Evolutionary conservation across 441 rosid genomes (phyloP).

Genomic region (Pelargonium myrrhifolium): DNA sequence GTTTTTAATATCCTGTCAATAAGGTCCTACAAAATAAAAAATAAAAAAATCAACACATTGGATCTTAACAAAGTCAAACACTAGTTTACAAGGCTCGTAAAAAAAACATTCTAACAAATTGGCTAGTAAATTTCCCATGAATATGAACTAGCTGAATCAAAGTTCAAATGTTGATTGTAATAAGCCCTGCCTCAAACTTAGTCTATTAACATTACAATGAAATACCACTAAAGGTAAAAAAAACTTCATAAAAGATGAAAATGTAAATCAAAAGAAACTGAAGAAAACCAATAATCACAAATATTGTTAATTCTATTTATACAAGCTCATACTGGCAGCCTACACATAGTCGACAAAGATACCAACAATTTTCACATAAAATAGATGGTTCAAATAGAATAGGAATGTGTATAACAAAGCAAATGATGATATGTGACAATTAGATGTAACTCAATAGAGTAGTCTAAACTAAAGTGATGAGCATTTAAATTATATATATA

Average conservation of each 20-base stretch:
- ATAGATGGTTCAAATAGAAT: constrained; percentile 4
- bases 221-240: background rate
- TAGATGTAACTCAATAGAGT: background rate
- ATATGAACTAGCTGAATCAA: background rate
- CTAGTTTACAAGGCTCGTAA: background rate
- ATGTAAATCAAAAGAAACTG: background rate
- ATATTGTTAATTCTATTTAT: background rate
- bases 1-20: constrained; percentile 63
- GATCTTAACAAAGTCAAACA: constrained; percentile 7
- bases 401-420: background rate
- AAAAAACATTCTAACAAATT: background rate
- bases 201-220: background rate
- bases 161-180: background rate
- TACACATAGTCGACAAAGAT: background rate
- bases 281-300: background rate
- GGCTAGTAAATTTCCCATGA: background rate
- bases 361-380: background rate
- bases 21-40: constrained; percentile 59
- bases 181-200: background rate
- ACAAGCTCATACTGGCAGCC: constrained; percentile 1
- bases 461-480: background rate
- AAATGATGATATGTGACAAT: constrained; percentile 5
- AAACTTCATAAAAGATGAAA: background rate
- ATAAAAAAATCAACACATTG: constrained; percentile 15
- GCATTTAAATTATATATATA: background rate